Evolutionary conservation across 208 protist genomes (phyloP).

Genomic region (Trichomonas vaginalis): DNA sequence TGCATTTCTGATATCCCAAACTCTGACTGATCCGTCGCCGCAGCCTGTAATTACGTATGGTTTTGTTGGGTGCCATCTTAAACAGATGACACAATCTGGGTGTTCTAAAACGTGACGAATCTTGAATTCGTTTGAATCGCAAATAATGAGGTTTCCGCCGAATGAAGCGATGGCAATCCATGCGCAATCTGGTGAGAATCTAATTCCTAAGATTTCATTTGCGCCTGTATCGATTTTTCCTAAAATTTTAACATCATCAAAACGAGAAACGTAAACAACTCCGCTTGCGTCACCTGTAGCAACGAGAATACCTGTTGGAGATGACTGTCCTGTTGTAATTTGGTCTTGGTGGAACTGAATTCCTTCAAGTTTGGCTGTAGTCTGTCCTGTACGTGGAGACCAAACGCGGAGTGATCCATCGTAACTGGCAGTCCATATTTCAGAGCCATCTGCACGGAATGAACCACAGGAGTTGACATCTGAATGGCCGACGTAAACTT

Average conservation of each 20-base stretch:
- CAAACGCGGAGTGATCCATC: neutral
- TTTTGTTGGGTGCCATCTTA: neutral
- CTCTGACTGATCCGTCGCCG: neutral
- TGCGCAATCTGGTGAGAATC: neutral
- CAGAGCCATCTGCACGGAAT: neutral
- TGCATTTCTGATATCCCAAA: neutral
- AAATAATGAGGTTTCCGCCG: neutral
- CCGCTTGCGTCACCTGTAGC: neutral
- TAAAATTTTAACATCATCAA: neutral
- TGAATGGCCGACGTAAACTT: neutral
- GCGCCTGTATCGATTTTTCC: neutral
- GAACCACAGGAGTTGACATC: neutral
- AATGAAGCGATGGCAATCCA: neutral
- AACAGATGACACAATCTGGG: neutral
- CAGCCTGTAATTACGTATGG: neutral
- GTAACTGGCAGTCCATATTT: neutral
- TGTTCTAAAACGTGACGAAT: neutral
- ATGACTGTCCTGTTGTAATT: neutral
- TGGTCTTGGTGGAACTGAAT: neutral
- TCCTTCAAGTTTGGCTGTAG: neutral
- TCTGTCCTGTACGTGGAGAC: neutral
- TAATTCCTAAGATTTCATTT: neutral
- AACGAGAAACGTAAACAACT: neutral
- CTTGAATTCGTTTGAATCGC: neutral
- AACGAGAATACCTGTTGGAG: neutral